Conservation (phyloP, 75 land plant species). For the Pinus taeda region DNA sequence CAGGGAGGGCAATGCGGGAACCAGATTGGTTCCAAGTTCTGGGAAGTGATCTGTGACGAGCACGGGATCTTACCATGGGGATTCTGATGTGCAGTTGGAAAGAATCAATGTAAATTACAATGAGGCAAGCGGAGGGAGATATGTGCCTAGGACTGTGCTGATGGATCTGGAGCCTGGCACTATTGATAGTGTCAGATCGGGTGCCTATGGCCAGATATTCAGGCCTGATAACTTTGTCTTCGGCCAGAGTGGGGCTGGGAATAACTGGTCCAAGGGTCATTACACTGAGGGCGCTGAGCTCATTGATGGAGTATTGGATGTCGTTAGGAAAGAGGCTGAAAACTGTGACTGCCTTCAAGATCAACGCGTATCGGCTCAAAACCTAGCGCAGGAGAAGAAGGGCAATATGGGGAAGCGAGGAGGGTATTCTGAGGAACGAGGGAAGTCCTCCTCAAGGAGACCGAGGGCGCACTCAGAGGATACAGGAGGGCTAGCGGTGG, state of each 20-base stretch:
- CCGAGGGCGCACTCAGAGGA: too few species aligned
- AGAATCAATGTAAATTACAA: conserved; percentile 27
- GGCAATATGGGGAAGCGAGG: too few species aligned
- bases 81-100: conserved; percentile 18
- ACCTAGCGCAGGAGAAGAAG: too few species aligned
- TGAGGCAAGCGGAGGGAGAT: conserved; percentile 27
- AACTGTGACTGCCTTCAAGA: conserved; percentile 32
- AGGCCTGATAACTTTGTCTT: conserved; percentile 46
- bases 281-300: conserved; percentile 66
- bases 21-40: conserved; percentile 32
- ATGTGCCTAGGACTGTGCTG: conserved; percentile 26
- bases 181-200: conserved; percentile 25
- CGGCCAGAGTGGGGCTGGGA: conserved; percentile 51
- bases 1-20: conserved; percentile 34
- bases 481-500: too few species aligned
- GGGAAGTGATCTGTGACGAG: conserved; percentile 18
- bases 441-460: too few species aligned
- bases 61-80: conserved; percentile 21
- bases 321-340: conserved; percentile 46
- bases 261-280: conserved; percentile 50
- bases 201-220: conserved; percentile 31
- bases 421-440: too few species aligned
- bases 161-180: conserved; percentile 28
- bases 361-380: too few species aligned
- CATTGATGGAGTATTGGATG: conserved; percentile 52